phyloP scores from a whole-genome alignment of 225 moss, liverwort and hornwort species.

The Straminergon stramineum region DNA sequence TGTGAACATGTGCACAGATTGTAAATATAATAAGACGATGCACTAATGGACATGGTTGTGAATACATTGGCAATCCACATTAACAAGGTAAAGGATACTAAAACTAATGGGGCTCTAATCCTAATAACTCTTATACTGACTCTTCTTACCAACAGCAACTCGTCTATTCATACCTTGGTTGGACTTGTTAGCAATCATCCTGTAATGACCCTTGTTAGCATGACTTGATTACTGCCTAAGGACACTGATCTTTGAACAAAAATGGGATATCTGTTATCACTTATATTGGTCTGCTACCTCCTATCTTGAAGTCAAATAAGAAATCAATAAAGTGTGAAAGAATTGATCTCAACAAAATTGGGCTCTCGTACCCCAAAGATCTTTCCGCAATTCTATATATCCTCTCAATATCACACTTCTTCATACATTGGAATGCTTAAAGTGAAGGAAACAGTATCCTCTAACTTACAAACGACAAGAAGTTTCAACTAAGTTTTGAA shows the following conservation, averaged over 20 bases:
- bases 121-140: neutral
- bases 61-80: neutral
- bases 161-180: neutral
- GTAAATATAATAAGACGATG: neutral
- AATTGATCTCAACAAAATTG: neutral
- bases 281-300: neutral
- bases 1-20: neutral
- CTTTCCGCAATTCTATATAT: neutral
- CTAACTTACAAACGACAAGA: neutral
- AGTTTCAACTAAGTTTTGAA: neutral
- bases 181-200: neutral
- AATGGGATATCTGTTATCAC: neutral
- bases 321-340: neutral
- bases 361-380: neutral
- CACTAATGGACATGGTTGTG: neutral
- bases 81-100: neutral
- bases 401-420: neutral
- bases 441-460: neutral
- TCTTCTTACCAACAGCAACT: neutral
- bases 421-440: neutral
- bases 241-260: neutral
- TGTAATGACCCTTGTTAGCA: neutral
- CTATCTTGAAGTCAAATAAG: neutral
- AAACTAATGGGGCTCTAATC: neutral
- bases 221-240: neutral